These are phyloP conservation scores for Trichophyton schoenleinii DNA, from an alignment of 2,329 filamentous ascomycete species.

Conservation along the genomic window DNA sequence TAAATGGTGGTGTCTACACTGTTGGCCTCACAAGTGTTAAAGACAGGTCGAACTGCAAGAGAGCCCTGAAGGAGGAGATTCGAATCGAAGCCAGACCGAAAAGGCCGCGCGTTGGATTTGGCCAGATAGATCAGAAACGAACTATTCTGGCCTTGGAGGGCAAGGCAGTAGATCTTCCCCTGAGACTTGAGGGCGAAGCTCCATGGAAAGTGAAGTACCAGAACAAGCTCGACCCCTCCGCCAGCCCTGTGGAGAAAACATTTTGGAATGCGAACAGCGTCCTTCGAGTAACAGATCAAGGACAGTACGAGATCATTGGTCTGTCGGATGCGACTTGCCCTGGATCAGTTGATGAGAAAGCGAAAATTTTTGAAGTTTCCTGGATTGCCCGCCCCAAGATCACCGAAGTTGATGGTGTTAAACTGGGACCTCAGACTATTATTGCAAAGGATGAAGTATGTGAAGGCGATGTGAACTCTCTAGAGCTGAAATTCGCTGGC, in stretches of 20 bases:
- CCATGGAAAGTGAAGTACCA: conserved; percentile 73
- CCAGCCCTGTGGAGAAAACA: conserved; percentile 38
- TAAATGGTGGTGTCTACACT: conserved; percentile 79
- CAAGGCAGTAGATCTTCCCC: conserved; percentile 58
- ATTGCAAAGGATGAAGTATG: conserved; percentile 74
- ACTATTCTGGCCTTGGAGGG: conserved; percentile 65
- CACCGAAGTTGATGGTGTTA: conserved; percentile 40
- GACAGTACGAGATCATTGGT: conserved; percentile 66
- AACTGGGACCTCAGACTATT: conserved; percentile 41
- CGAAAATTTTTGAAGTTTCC: conserved; percentile 63
- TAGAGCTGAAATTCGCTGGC: conserved; percentile 71
- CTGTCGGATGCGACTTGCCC: conserved; percentile 71
- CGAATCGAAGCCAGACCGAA: conserved; percentile 81
- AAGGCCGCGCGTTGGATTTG: conserved; percentile 75
- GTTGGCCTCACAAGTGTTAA: conserved; percentile 74
- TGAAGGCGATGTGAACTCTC: conserved; percentile 82
- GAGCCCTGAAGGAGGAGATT: conserved; percentile 68
- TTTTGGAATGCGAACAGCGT: conserved; percentile 52
- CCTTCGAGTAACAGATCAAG: conserved; percentile 52
- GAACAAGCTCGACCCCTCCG: conserved; percentile 46
- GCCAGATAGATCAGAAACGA: conserved; percentile 67
- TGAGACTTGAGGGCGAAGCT: conserved; percentile 71
- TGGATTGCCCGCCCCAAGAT: conserved; percentile 74
- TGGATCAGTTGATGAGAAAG: conserved; percentile 61
- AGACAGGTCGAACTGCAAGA: conserved; percentile 76